Base-by-base conservation (phyloP, 352 stramenopile genomes). In the Phytophthora parvispora region DNA sequence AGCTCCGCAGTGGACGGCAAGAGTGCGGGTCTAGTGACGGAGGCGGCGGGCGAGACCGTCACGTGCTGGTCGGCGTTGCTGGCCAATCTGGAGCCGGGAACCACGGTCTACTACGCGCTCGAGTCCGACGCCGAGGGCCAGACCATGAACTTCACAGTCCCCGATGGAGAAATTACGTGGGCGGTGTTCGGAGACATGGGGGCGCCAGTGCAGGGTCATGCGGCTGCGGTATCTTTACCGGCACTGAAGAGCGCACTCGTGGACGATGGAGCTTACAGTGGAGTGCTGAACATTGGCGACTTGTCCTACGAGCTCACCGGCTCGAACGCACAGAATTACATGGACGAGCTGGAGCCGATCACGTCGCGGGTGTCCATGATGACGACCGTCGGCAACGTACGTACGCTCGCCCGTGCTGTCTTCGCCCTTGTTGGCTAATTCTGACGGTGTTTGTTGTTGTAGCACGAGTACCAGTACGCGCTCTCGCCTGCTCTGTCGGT, bases 181-280 rank as follows among this genome's bases (percentile, higher is more conserved):
- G 87, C 84, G 0, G 82, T 94, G 43, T 94, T 93, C 72, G 87
- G 87, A 4, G 87, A 94, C 43, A 72, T 94, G 58, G 85, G 80
- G 0, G 81, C 83, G 0, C 80, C 82, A 0, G 69, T 88, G 60
- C 76, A 90, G 53, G 80, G 78, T 9, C 69, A 81, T 6, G 87
- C 85, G 4, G 80, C 87, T 16, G 87, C 74, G 8, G 74, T 94
- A 28, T 83, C 87, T 15, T 55, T 94, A 3, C 85, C 82, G 6
- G 83, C 87, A 16, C 79, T 95, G 25, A 89, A 91, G 67, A 78
- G 71, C 27, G 78, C 80, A 31, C 58, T 91, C 9, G 43, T 59
- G 22, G 59, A 54, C 0, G 65, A 82, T 42, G 67, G 59, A 28
- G 65, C 68, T 24, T 94, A 84, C 66, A 69, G 77, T 10, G 87